A percentile compares a stretch with the other conserved stretches of the same genome.
Conservation (phyloP, 805 yeast species). For the Maudiozyma turicensis region DNA sequence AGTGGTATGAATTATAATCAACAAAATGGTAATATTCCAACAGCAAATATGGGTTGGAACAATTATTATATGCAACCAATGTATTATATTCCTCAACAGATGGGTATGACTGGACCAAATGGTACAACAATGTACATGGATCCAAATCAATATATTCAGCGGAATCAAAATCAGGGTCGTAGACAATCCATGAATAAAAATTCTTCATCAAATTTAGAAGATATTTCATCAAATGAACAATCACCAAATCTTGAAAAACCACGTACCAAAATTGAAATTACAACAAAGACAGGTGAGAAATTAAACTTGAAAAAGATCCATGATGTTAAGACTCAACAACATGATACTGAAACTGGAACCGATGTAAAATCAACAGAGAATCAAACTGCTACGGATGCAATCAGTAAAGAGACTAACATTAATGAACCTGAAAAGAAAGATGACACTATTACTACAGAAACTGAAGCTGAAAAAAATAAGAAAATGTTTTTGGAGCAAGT, state of each 20-base stretch:
- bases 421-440: not conserved
- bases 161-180: not conserved
- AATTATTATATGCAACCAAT: slow-evolving; percentile 18
- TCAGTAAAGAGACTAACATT: not conserved
- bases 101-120: slow-evolving; percentile 5
- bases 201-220: not conserved
- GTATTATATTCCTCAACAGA: slow-evolving; percentile 21
- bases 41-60: slow-evolving; percentile 18
- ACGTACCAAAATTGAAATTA: slow-evolving; percentile 23
- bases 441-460: not conserved
- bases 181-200: not conserved
- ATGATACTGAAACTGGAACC: not conserved
- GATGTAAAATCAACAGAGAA: not conserved
- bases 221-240: not conserved
- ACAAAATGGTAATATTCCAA: slow-evolving; percentile 2
- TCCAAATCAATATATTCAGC: not conserved
- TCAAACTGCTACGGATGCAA: slow-evolving; percentile 2
- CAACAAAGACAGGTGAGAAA: slow-evolving; percentile 28
- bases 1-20: not conserved
- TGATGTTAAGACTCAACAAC: not conserved
- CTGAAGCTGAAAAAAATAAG: slow-evolving; percentile 23
- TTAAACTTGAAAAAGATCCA: slow-evolving; percentile 22
- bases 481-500: slow-evolving; percentile 28
- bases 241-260: slow-evolving; percentile 6
- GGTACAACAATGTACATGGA: not conserved